These are phyloP conservation scores for Trichoderma sp. DNA, from an alignment of 2,329 filamentous ascomycete genomes.

Conservation along the genomic window DNA sequence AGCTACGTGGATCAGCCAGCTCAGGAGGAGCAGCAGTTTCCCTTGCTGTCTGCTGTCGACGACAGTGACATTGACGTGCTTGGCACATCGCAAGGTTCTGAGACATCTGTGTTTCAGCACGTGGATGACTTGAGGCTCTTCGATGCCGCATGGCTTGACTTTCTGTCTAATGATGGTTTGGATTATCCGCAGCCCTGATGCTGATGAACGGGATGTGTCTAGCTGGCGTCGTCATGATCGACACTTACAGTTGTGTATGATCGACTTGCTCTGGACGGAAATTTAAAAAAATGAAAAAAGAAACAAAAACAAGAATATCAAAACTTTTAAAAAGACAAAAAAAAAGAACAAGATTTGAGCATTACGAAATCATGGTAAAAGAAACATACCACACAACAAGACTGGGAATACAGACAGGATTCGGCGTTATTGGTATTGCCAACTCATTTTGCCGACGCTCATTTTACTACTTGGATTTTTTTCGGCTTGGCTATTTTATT, in stretches of 20 bases:
- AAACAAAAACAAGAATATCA: not conserved
- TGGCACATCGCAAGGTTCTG: not conserved
- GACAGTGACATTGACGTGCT: not conserved
- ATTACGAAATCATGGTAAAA: not conserved
- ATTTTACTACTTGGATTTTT: not conserved
- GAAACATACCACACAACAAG: not conserved
- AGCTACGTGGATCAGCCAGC: not conserved
- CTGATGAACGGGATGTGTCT: not conserved
- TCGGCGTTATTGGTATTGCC: not conserved
- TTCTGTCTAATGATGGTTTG: not conserved
- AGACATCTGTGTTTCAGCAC: not conserved
- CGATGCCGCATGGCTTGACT: not conserved
- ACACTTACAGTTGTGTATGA: not conserved
- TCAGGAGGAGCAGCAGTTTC: not conserved
- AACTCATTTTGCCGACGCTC: not conserved
- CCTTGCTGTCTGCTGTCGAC: not conserved
- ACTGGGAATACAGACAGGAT: not conserved
- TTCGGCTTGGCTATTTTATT: not conserved
- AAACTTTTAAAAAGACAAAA: not conserved
- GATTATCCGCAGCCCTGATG: not conserved
- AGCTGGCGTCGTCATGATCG: not conserved
- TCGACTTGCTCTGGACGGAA: not conserved
- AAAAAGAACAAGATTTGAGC: not conserved
- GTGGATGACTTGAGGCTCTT: not conserved
- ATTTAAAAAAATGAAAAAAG: not conserved